Percentiles rank a stretch among this genome's conserved stretches.
Conservation (phyloP, 2,329 filamentous ascomycete genomes). For the Emergomyces orientalis region DNA sequence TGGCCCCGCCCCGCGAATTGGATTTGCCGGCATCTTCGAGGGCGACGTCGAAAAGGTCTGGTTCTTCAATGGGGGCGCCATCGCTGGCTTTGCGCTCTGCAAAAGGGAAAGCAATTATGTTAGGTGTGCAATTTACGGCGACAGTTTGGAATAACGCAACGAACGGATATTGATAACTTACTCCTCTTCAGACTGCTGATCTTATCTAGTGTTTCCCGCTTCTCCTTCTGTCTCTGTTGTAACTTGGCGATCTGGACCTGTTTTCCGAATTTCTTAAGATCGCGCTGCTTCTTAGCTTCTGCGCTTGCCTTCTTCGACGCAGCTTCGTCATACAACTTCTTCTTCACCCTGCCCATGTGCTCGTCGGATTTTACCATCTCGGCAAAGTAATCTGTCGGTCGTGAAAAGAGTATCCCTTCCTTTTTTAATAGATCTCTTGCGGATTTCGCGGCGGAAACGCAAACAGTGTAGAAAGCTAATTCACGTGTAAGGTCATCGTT, state of each 20-base stretch:
- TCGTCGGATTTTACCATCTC: constrained; percentile 99
- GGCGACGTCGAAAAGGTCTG: constrained; percentile 83
- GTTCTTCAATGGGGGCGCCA: constrained; percentile 59
- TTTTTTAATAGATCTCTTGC: constrained; percentile 67
- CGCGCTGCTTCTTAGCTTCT: constrained; percentile 82
- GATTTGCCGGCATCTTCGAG: constrained; percentile 60
- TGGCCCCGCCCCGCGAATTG: constrained; percentile 33
- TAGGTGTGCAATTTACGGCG: constrained; percentile 18
- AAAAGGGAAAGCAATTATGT: constrained; percentile 8
- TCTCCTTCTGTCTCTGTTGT: constrained; percentile 86
- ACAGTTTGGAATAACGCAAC: not conserved
- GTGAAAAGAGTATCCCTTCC: constrained; percentile 75
- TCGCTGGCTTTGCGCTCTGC: constrained; percentile 70
- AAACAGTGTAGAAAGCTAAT: constrained; percentile 85
- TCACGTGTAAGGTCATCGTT: constrained; percentile 90
- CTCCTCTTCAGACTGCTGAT: constrained; percentile 92
- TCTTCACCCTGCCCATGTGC: constrained; percentile 95
- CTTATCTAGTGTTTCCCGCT: constrained; percentile 89
- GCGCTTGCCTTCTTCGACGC: constrained; percentile 84
- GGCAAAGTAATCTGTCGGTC: constrained; percentile 91
- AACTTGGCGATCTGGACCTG: constrained; percentile 93
- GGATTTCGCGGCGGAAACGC: constrained; percentile 64
- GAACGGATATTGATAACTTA: constrained; percentile 43
- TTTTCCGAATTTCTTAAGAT: constrained; percentile 98
- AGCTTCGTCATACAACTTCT: constrained; percentile 84